Evolutionary conservation across 495 filamentous ascomycete species (phyloP).

Genomic region (Hypomontagnella monticulosa): DNA sequence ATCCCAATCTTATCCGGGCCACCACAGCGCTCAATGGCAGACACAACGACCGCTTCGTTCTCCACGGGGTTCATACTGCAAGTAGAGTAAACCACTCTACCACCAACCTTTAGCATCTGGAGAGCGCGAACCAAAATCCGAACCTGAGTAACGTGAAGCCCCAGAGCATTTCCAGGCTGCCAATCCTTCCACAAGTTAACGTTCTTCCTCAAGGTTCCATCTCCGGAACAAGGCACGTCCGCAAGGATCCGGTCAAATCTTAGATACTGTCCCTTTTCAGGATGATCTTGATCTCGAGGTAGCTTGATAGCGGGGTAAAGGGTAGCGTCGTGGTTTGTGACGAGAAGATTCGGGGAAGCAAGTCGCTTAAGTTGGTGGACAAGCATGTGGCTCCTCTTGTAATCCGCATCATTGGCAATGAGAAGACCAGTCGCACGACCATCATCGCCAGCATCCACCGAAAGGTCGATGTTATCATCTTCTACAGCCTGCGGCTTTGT

Average conservation of each 20-base stretch:
- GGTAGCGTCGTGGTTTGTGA: conserved; percentile 97
- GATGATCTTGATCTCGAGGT: conserved; percentile 64
- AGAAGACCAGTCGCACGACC: conserved; percentile 89
- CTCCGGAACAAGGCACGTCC: conserved; percentile 96
- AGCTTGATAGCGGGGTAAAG: conserved; percentile 92
- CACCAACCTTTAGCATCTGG: conserved; percentile 96
- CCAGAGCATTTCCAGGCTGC: conserved; percentile 82
- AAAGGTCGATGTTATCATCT: conserved; percentile 58
- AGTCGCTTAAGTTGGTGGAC: conserved; percentile 97
- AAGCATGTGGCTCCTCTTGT: conserved; percentile 94
- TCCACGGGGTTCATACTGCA: conserved; percentile 98
- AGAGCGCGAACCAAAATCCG: conserved; percentile 91
- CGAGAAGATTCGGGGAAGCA: conserved; percentile 94
- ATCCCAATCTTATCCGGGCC: conserved; percentile 83
- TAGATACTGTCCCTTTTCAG: conserved; percentile 73
- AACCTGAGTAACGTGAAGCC: conserved; percentile 83
- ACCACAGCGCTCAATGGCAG: conserved; percentile 89
- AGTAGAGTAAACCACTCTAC: conserved; percentile 94
- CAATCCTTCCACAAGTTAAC: conserved; percentile 93
- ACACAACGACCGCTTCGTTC: conserved; percentile 88
- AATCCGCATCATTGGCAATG: conserved; percentile 95
- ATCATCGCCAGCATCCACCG: conserved; percentile 73
- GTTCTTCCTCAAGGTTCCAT: conserved; percentile 94
- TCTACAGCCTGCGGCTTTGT: conserved; percentile 58
- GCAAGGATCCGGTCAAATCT: conserved; percentile 97